Evolutionary conservation across 2,329 filamentous ascomycete species (phyloP).

Genomic region (Xylaria sp.): DNA sequence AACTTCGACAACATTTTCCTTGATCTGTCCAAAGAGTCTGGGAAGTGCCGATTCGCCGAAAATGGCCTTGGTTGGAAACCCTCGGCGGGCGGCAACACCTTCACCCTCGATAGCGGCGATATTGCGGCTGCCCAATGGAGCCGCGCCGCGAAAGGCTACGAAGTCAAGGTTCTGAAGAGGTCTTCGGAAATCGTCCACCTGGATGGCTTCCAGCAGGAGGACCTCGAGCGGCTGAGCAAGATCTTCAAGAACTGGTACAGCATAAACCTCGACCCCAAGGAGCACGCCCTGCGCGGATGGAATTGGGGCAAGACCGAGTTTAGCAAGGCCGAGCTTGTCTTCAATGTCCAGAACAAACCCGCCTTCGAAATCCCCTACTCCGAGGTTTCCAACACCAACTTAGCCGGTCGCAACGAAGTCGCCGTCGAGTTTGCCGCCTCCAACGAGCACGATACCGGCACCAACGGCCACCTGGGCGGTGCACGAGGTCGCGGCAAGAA

Average conservation of each 20-base stretch:
- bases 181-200: conserved; percentile 87
- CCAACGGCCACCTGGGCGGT: conserved; percentile 74
- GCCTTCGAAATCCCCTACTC: conserved; percentile 97
- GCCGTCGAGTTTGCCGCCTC: conserved; percentile 86
- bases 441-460: conserved; percentile 71
- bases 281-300: conserved; percentile 95
- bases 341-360: conserved; percentile 95
- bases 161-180: conserved; percentile 87
- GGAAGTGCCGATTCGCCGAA: conserved; percentile 93
- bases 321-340: conserved; percentile 89
- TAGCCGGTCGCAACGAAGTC: conserved; percentile 97
- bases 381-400: conserved; percentile 95
- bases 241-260: conserved; percentile 99
- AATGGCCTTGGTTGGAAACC: conserved; percentile 96
- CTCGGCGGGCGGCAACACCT: conserved; percentile 81
- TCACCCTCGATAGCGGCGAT: conserved; percentile 86
- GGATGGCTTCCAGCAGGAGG: conserved; percentile 92
- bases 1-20: conserved; percentile 97
- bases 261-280: conserved; percentile 86
- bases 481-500: conserved; percentile 81
- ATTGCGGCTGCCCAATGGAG: conserved; percentile 93
- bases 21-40: conserved; percentile 88
- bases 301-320: conserved; percentile 99
- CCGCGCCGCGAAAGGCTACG: conserved; percentile 86
- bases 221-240: conserved; percentile 87